Percentiles rank a stretch among this genome's conserved stretches.
Conservation (phyloP, 208 protist genomes). For the Leishmania amazonensis region DNA sequence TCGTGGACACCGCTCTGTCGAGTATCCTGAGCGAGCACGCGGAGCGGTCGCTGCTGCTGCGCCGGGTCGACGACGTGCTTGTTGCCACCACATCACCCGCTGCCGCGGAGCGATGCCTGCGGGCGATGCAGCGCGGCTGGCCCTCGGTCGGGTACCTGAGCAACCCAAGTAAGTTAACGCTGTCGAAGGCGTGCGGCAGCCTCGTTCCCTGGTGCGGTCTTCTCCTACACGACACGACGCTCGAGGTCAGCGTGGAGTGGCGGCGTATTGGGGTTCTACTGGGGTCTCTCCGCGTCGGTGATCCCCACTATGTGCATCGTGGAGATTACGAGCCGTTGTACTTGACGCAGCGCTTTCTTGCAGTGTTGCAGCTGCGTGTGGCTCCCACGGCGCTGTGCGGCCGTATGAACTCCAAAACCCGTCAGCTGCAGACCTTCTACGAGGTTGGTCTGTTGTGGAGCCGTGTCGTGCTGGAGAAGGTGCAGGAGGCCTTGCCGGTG, state of each 20-base stretch:
- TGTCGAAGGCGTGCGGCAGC: background rate
- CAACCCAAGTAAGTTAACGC: conserved; percentile 21
- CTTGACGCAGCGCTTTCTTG: conserved; percentile 47
- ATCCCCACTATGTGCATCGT: conserved; percentile 9
- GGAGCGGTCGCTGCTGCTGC: conserved; percentile 56
- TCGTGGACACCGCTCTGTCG: conserved; percentile 32
- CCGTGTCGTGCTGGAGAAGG: conserved; percentile 44
- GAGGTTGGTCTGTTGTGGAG: conserved; percentile 63
- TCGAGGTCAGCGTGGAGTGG: conserved; percentile 75
- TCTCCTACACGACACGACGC: conserved; percentile 38
- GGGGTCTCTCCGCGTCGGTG: conserved; percentile 20
- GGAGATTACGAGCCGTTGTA: conserved; percentile 22
- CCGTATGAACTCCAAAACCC: conserved; percentile 47
- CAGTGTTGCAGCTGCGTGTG: conserved; percentile 45
- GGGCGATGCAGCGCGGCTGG: conserved; percentile 51
- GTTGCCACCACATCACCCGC: conserved; percentile 55
- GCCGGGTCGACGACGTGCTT: conserved; percentile 81
- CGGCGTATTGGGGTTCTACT: conserved; percentile 37
- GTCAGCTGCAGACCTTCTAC: conserved; percentile 69
- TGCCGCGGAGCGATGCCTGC: conserved; percentile 51
- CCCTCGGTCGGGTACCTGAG: conserved; percentile 54
- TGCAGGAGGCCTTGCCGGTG: conserved; percentile 26
- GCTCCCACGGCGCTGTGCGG: conserved; percentile 53
- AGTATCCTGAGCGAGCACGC: conserved; percentile 34
- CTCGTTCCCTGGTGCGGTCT: conserved; percentile 67